Percentiles rank a stretch among this genome's conserved stretches.
These are phyloP conservation scores for Tuber aestivum DNA, from an alignment of 495 filamentous ascomycete genomes.

Conservation along the genomic window DNA sequence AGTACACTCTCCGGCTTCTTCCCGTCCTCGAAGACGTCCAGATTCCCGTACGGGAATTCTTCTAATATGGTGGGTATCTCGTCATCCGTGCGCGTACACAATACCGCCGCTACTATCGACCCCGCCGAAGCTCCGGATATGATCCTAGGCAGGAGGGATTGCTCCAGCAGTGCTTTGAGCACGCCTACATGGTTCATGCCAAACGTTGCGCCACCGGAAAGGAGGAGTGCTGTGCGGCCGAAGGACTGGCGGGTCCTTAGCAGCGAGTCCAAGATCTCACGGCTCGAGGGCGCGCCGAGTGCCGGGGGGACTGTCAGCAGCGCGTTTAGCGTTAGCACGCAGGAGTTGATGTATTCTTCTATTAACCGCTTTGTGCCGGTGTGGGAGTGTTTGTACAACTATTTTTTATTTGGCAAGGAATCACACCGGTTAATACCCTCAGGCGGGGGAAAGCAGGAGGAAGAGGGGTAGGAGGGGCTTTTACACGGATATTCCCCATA, in stretches of 20 bases:
- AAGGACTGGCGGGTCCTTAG: constrained; percentile 77
- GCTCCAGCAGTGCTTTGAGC: constrained; percentile 75
- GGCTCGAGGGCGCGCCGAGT: constrained; percentile 51
- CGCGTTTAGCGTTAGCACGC: constrained; percentile 62
- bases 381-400: constrained; percentile 77
- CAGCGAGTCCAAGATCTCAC: constrained; percentile 65
- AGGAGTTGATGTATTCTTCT: constrained; percentile 76
- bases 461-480: no score
- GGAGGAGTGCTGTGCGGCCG: constrained; percentile 75
- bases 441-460: not conserved
- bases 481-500: constrained; percentile 63
- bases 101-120: constrained; percentile 82
- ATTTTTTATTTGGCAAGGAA: not conserved
- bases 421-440: constrained; percentile 10
- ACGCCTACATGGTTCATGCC: constrained; percentile 96
- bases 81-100: constrained; percentile 78
- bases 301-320: constrained; percentile 46
- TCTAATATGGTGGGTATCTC: constrained; percentile 70
- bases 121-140: constrained; percentile 91
- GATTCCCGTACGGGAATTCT: constrained; percentile 70
- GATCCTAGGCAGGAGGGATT: constrained; percentile 73
- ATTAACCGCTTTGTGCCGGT: constrained; percentile 81
- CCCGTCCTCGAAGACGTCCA: constrained; percentile 73
- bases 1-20: constrained; percentile 59
- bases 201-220: constrained; percentile 88